Evolutionary conservation across 495 filamentous ascomycete species (phyloP).

Genomic region (Neurospora tetrasperma): DNA sequence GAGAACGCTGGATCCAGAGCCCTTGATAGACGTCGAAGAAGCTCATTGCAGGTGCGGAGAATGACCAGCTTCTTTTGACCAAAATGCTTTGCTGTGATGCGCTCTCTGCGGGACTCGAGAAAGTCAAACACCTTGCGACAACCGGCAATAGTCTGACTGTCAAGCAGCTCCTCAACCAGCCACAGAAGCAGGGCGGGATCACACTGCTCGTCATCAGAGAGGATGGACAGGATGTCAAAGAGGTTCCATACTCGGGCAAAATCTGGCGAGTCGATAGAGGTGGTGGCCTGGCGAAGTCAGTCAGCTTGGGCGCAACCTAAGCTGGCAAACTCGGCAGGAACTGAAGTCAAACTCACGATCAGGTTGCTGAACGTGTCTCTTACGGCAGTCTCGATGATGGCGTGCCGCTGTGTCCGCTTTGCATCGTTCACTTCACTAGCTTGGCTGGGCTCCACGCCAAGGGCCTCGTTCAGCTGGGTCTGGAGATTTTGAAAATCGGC

Average conservation of each 20-base stretch:
- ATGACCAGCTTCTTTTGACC: conserved; percentile 79
- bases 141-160: conserved; percentile 86
- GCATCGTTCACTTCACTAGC: conserved; percentile 15
- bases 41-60: conserved; percentile 86
- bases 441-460: conserved; percentile 13
- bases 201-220: conserved; percentile 77
- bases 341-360: conserved; percentile 44
- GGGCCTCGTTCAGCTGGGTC: conserved; percentile 28
- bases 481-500: conserved; percentile 44
- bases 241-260: conserved; percentile 88
- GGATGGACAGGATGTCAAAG: conserved; percentile 76
- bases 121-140: conserved; percentile 89
- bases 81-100: conserved; percentile 75
- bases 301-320: conserved; percentile 4
- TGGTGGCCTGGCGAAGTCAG: conserved; percentile 43
- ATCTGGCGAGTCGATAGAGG: conserved; percentile 57
- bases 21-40: conserved; percentile 79
- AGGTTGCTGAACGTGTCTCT: conserved; percentile 65
- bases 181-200: conserved; percentile 76
- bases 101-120: conserved; percentile 81
- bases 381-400: conserved; percentile 68
- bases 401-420: conserved; percentile 41
- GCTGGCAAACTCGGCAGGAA: not conserved
- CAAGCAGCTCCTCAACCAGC: conserved; percentile 88
- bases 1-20: conserved; percentile 97